These are phyloP conservation scores for Urochloa ruziziensis DNA, from an alignment of 176 grass and related monocot genomes.

Conservation along the genomic window DNA sequence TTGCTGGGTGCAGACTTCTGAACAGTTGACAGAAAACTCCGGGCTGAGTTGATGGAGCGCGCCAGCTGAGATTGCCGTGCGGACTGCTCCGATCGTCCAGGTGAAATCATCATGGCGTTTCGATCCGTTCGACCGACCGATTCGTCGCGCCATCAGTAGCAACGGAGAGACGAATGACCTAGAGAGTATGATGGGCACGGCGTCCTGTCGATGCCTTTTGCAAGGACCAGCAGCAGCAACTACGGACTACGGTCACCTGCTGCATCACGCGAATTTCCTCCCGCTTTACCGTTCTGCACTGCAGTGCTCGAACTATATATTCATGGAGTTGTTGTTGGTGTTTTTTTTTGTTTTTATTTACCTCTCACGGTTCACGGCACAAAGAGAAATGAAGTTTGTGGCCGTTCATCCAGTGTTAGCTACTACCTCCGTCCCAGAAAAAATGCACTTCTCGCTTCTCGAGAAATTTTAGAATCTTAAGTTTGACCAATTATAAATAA, in stretches of 20 bases:
- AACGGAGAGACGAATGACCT: background rate
- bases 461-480: too few species aligned
- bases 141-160: background rate
- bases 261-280: background rate
- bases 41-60: background rate
- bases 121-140: background rate
- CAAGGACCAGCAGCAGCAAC: background rate
- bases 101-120: background rate
- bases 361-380: background rate
- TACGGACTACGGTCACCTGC: background rate
- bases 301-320: background rate
- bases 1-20: background rate
- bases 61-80: background rate
- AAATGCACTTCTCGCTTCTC: too few species aligned
- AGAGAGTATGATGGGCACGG: background rate
- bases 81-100: background rate
- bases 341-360: too few species aligned
- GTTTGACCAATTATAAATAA: too few species aligned
- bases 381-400: background rate
- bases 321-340: background rate
- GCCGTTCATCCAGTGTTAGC: background rate
- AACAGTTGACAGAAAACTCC: background rate
- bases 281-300: background rate
- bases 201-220: background rate
- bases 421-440: too few species aligned